Base-by-base conservation (phyloP, 306 rosid species). In the Boehmeria nivea region DNA sequence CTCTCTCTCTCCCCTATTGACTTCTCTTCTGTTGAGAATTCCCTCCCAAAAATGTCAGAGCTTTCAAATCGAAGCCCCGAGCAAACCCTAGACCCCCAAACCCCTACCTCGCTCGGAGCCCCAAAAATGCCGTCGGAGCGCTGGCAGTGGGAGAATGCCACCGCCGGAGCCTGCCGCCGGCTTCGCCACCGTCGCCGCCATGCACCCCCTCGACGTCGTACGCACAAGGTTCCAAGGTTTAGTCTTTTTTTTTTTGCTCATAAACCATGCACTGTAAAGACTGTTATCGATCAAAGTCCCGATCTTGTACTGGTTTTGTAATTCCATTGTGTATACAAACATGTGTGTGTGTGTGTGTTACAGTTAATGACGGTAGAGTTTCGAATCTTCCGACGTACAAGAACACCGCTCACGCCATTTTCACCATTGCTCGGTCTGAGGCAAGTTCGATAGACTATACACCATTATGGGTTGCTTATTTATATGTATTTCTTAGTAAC, bases 121-220 rank as follows among this genome's bases (percentile, higher is more conserved):
- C 44, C 44, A 6, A 13, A 40, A 11, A 40, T 69, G 71, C 33
- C 57, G 51, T 57, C 67, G 63, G 64, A 71, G 23, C 76, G 52
- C 51, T 80, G 93, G 93, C 93, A 81, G 66, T 85, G 96, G 94
- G 95, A 91, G 49, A 85, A 72, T 63, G 99, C 86, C 72, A 61
- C 77, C 2, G 86, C 96, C 17, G 96, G 99, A 19, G 84, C 95
- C 62, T n/a, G 27, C 70, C 14, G 98, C 98, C 1, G 98, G 98
- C 2, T 87, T 90, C 61, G 79, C 85, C 67, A 84, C 98, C 14
- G 95, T 90, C 13, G 87, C 86, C 4, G 72, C 70, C 5, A 67
- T 79, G 93, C 99, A 91, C 24, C 99, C 99, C 27, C 93, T 91
- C 20, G 99, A 91, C 67, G 89, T 91, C 31, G 95, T 91, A 58